Evolutionary conservation across 78 protist genomes (phyloP).

Genomic region (Mastigamoeba balamuthi): DNA sequence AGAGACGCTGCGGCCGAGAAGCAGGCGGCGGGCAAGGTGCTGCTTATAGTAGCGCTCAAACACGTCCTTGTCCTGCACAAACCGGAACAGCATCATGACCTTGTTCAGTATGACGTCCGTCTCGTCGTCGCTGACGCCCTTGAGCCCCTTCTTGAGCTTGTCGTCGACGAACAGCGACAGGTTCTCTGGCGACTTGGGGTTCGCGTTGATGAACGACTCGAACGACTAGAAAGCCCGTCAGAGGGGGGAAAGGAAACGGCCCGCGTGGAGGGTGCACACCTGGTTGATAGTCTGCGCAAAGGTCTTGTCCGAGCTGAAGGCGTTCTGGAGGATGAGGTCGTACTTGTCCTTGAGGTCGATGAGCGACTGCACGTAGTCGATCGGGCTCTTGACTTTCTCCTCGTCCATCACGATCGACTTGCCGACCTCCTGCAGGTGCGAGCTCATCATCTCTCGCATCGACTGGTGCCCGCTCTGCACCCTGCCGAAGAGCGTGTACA

Average conservation of each 20-base stretch:
- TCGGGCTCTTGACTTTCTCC: slow-evolving; percentile 38
- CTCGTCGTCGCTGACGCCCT: slow-evolving; percentile 70
- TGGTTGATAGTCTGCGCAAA: slow-evolving; percentile 6
- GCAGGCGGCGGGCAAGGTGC: slow-evolving; percentile 86
- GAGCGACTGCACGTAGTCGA: slow-evolving; percentile 48
- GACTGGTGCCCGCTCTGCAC: slow-evolving; percentile 36
- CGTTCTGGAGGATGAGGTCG: slow-evolving; percentile 29
- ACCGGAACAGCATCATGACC: slow-evolving; percentile 64
- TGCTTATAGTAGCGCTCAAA: slow-evolving; percentile 89
- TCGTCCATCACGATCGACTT: slow-evolving; percentile 36
- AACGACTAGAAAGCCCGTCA: slow-evolving; percentile 38
- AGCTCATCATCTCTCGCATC: slow-evolving; percentile 30
- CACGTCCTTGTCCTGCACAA: slow-evolving; percentile 85
- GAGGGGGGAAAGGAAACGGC: not conserved
- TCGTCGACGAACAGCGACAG: slow-evolving; percentile 60
- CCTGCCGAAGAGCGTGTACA: slow-evolving; percentile 50
- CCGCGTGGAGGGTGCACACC: too few relatives aligned
- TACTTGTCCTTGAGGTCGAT: slow-evolving; percentile 61
- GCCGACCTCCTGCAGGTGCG: slow-evolving; percentile 40
- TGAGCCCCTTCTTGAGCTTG: slow-evolving; percentile 46
- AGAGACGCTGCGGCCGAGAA: slow-evolving; percentile 37
- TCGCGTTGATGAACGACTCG: slow-evolving; percentile 60
- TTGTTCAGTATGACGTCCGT: slow-evolving; percentile 33
- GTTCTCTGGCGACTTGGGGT: slow-evolving; percentile 70
- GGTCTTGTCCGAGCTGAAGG: slow-evolving; percentile 43